Evolutionary conservation across 352 stramenopile genomes (phyloP).

Genomic region (Globisporangium nodosum): DNA sequence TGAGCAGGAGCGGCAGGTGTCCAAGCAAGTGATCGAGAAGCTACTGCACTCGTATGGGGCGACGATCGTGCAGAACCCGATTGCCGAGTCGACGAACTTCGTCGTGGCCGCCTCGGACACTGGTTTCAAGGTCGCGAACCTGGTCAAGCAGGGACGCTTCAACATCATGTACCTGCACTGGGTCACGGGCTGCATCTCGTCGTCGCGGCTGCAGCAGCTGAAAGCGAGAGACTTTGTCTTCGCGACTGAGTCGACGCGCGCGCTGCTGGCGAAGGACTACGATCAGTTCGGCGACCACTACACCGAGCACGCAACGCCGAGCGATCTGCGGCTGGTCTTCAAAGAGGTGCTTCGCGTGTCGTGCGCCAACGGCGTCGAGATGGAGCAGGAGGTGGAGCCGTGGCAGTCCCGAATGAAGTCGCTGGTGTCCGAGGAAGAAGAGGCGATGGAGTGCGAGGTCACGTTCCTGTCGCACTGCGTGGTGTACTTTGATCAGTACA

Average conservation of each 20-base stretch:
- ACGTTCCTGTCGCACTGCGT: slow-evolving; percentile 77
- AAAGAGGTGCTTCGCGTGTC: slow-evolving; percentile 23
- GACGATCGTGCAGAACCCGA: slow-evolving; percentile 72
- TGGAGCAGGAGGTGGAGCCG: slow-evolving; percentile 7
- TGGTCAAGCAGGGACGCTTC: slow-evolving; percentile 77
- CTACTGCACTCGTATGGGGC: slow-evolving; percentile 62
- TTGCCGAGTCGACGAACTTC: slow-evolving; percentile 53
- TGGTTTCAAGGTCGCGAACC: slow-evolving; percentile 74
- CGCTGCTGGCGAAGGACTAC: slow-evolving; percentile 59
- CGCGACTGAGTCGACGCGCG: slow-evolving; percentile 46
- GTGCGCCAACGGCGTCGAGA: not conserved
- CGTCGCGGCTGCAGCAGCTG: slow-evolving; percentile 24
- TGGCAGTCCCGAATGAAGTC: slow-evolving; percentile 47
- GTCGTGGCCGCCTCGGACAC: slow-evolving; percentile 54
- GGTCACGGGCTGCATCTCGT: slow-evolving; percentile 41
- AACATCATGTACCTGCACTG: slow-evolving; percentile 67
- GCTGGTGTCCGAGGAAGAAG: slow-evolving; percentile 51
- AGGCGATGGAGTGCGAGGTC: slow-evolving; percentile 56
- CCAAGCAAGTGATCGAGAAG: slow-evolving; percentile 75
- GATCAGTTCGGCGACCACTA: slow-evolving; percentile 72
- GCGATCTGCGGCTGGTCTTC: slow-evolving; percentile 51
- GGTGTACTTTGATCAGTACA: slow-evolving; percentile 52
- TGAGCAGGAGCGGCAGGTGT: slow-evolving; percentile 22
- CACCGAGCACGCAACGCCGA: slow-evolving; percentile 40
- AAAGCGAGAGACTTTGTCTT: slow-evolving; percentile 71